These are phyloP conservation scores for Acanthamoeba quina DNA, from an alignment of 208 protist species.

Conservation along the genomic window DNA sequence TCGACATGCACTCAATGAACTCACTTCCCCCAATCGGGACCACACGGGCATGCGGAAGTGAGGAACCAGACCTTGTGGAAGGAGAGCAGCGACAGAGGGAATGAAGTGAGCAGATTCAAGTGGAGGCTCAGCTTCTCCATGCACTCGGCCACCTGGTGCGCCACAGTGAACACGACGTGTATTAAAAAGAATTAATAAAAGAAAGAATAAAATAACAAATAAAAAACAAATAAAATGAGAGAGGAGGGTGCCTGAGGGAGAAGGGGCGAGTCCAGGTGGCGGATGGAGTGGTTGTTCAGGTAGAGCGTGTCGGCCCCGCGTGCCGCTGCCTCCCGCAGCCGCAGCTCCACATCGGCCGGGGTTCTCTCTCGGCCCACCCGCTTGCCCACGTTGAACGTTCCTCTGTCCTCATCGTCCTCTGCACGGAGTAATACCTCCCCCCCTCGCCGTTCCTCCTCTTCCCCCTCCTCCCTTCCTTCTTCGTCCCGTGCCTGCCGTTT, in stretches of 20 bases:
- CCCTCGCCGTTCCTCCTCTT: background rate
- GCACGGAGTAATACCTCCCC: background rate
- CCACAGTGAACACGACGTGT: too few species aligned
- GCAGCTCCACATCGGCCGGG: background rate
- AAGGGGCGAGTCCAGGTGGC: background rate
- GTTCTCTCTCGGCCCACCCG: background rate
- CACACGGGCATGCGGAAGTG: background rate
- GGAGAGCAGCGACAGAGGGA: background rate
- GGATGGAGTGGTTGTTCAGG: slow-evolving; percentile 19
- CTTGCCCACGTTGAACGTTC: background rate
- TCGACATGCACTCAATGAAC: background rate
- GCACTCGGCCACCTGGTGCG: background rate
- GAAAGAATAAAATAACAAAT: background rate
- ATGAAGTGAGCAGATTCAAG: slow-evolving; percentile 21
- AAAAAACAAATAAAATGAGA: background rate
- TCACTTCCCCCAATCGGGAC: background rate
- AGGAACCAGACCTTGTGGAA: slow-evolving; percentile 11
- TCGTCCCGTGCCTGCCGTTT: background rate
- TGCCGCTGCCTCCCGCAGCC: background rate
- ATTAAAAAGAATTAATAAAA: too few species aligned
- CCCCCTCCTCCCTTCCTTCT: background rate
- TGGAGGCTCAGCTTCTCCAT: background rate
- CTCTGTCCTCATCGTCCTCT: background rate
- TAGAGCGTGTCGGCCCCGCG: slow-evolving; percentile 8
- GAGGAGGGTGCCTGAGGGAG: background rate